Conservation (phyloP, 768 basidiomycete species). For the Podaxis sp. region DNA sequence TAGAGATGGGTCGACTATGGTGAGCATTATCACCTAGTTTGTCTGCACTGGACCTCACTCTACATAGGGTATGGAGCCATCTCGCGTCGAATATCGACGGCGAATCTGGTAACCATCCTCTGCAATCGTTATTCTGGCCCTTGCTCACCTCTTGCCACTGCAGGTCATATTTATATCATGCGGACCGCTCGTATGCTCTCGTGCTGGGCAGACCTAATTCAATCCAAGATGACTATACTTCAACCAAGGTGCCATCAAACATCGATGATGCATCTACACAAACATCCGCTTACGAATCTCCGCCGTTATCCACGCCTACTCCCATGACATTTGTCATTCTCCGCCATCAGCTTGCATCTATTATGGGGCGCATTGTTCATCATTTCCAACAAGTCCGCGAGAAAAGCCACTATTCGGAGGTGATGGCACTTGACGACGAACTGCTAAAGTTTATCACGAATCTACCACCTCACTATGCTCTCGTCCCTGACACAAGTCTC, state of each 20-base stretch:
- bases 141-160: not conserved
- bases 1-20: constrained; percentile 83
- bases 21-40: constrained; percentile 33
- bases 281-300: constrained; percentile 45
- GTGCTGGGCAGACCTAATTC: constrained; percentile 89
- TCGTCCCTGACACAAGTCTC: constrained; percentile 74
- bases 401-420: constrained; percentile 80
- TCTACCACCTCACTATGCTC: constrained; percentile 77
- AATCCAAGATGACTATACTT: constrained; percentile 88
- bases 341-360: constrained; percentile 74
- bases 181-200: constrained; percentile 89
- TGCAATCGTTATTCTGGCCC: not conserved
- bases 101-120: constrained; percentile 69
- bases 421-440: constrained; percentile 80
- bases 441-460: constrained; percentile 71
- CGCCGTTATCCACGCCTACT: constrained; percentile 71
- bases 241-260: constrained; percentile 75
- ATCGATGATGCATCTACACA: constrained; percentile 59
- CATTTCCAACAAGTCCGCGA: constrained; percentile 88
- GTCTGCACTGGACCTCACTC: not conserved
- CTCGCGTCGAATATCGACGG: constrained; percentile 83
- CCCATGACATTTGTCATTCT: constrained; percentile 87
- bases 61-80: constrained; percentile 65
- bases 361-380: constrained; percentile 89
- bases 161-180: constrained; percentile 89